Percentiles rank a stretch among this genome's conserved stretches.
phyloP scores from a whole-genome alignment of 1,284 basidiomycete species.

The Pseudozyma sp. region DNA sequence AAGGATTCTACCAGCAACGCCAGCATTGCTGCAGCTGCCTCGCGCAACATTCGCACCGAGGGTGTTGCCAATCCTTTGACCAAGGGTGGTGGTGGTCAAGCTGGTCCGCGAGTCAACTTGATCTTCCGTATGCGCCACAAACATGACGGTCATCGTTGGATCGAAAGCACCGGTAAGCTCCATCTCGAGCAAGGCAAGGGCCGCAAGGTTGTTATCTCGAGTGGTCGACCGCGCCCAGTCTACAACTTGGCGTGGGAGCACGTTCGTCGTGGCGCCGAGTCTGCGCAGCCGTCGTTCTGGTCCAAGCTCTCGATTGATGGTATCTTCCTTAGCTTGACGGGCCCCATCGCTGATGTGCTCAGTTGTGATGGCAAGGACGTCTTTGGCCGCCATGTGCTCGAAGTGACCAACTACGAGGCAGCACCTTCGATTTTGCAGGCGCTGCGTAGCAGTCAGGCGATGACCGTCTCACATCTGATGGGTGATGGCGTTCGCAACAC shows the following conservation, averaged over 20 bases:
- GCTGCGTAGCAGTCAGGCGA: constrained; percentile 47
- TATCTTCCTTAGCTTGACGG: constrained; percentile 55
- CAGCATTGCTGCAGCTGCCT: constrained; percentile 64
- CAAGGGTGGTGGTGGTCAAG: constrained; percentile 65
- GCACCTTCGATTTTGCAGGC: constrained; percentile 54
- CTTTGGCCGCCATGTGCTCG: constrained; percentile 52
- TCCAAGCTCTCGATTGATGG: constrained; percentile 60
- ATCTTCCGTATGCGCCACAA: constrained; percentile 65
- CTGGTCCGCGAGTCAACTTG: constrained; percentile 62
- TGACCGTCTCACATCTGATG: constrained; percentile 55
- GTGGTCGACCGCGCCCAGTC: constrained; percentile 56
- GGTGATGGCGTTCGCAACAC: constrained; percentile 43
- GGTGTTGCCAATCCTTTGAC: constrained; percentile 59
- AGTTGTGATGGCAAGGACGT: constrained; percentile 48
- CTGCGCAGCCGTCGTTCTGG: constrained; percentile 57
- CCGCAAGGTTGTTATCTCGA: constrained; percentile 64
- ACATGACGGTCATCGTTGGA: constrained; percentile 57
- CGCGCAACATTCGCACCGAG: constrained; percentile 49
- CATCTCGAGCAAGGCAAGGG: constrained; percentile 67
- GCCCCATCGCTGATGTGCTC: constrained; percentile 46
- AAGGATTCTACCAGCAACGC: constrained; percentile 77
- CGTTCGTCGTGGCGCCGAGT: constrained; percentile 46
- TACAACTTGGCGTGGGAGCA: constrained; percentile 63
- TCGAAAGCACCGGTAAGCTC: constrained; percentile 63
- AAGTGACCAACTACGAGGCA: constrained; percentile 57